Evolutionary conservation across 768 basidiomycete species (phyloP).

Genomic region (Russula abietina): DNA sequence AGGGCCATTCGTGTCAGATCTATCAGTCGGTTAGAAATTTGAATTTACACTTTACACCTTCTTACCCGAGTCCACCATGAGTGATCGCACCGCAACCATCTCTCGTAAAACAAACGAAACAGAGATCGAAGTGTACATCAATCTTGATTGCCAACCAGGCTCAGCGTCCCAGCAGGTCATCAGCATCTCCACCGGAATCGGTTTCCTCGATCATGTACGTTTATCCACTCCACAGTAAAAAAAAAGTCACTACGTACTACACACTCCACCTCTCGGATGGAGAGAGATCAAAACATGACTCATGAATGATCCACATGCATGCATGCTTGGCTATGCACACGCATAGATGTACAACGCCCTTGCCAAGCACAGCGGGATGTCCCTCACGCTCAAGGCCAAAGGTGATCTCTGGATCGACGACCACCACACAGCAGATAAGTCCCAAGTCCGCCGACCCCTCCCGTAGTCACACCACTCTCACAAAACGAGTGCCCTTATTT

Average conservation of each 20-base stretch:
- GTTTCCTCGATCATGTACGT: slow-evolving; percentile 95
- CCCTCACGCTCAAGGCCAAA: slow-evolving; percentile 81
- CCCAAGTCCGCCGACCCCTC: background rate
- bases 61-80: slow-evolving; percentile 29
- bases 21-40: background rate
- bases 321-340: too few relatives aligned
- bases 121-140: slow-evolving; percentile 71
- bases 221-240: background rate
- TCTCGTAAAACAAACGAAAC: slow-evolving; percentile 90
- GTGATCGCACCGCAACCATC: slow-evolving; percentile 57
- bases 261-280: too few relatives aligned
- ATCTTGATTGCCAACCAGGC: slow-evolving; percentile 74
- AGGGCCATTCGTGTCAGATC: slow-evolving; percentile 40
- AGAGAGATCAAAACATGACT: background rate
- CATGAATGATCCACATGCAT: background rate
- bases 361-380: slow-evolving; percentile 95
- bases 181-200: slow-evolving; percentile 87
- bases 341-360: slow-evolving; percentile 93
- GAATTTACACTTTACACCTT: background rate
- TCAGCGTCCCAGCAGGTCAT: slow-evolving; percentile 63
- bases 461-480: background rate
- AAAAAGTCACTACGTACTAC: too few relatives aligned
- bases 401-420: slow-evolving; percentile 98
- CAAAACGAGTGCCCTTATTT: slow-evolving; percentile 10
- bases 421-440: slow-evolving; percentile 98